A percentile compares a stretch with the other conserved stretches of the same genome.
These are phyloP conservation scores for Ophiobolus disseminans DNA, from an alignment of 2,329 filamentous ascomycete genomes.

Conservation along the genomic window DNA sequence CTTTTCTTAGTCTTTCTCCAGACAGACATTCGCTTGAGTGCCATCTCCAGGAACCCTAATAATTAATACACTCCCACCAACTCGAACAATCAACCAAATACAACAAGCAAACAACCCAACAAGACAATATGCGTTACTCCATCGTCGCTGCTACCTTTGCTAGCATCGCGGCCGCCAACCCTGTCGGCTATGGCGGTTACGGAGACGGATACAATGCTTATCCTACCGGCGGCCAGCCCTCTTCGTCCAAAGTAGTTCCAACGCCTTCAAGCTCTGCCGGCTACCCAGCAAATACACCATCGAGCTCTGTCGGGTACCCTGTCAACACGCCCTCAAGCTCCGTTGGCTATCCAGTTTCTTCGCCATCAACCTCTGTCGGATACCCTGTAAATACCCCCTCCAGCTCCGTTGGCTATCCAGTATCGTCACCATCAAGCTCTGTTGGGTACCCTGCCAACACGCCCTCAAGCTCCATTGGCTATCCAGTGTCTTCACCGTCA, in stretches of 20 bases:
- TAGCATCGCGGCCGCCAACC: conserved; percentile 40
- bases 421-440: background rate
- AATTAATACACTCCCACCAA: conserved; percentile 25
- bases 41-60: conserved; percentile 33
- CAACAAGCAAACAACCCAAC: conserved; percentile 7
- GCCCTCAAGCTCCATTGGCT: background rate
- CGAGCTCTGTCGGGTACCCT: conserved; percentile 8
- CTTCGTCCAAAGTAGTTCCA: conserved; percentile 2
- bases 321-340: conserved; percentile 15
- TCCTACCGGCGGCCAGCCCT: conserved; percentile 16
- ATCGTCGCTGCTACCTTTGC: conserved; percentile 40
- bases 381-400: conserved; percentile 13
- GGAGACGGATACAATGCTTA: conserved; percentile 19
- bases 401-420: conserved; percentile 3
- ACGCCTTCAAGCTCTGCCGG: conserved; percentile 10
- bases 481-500: background rate
- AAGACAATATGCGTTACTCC: conserved; percentile 43
- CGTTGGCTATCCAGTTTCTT: conserved; percentile 15
- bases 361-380: background rate
- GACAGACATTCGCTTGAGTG: conserved; percentile 43
- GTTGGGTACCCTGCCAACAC: conserved; percentile 7
- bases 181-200: conserved; percentile 30
- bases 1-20: conserved; percentile 31
- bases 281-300: conserved; percentile 4
- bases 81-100: conserved; percentile 5